Evolutionary conservation across 2,329 filamentous ascomycete species (phyloP).

Genomic region (Penicillium sp.): DNA sequence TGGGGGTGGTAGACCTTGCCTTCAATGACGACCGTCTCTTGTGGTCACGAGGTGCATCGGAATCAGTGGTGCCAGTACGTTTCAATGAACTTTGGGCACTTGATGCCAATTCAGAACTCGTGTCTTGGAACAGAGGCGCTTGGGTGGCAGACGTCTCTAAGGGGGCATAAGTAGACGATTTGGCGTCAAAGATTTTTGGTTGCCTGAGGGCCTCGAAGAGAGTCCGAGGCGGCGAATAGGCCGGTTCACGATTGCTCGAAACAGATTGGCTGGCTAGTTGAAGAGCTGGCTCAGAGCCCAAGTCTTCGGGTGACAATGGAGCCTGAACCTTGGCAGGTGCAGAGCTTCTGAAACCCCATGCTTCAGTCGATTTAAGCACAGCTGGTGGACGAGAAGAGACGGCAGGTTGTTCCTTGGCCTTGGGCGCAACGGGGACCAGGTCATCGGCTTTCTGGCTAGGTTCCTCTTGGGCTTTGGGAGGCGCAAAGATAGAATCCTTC

Average conservation of each 20-base stretch:
- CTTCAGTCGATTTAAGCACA: neutral
- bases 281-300: neutral
- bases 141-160: neutral
- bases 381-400: neutral
- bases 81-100: neutral
- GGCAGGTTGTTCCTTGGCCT: neutral
- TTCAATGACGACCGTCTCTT: slow-evolving; percentile 10
- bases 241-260: neutral
- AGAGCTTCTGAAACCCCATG: neutral
- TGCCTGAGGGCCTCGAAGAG: slow-evolving; percentile 7
- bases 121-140: slow-evolving; percentile 7
- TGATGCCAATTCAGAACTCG: neutral
- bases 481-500: neutral
- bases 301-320: neutral
- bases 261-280: neutral
- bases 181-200: slow-evolving; percentile 9
- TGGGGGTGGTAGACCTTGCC: neutral
- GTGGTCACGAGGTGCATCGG: neutral
- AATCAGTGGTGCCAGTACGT: neutral
- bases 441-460: neutral
- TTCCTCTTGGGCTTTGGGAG: neutral
- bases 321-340: neutral
- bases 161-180: neutral
- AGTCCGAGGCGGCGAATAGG: neutral
- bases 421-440: neutral